Percentiles rank a stretch among this genome's conserved stretches.
phyloP scores from a whole-genome alignment of 176 grass and related monocot species.

The Musa itinerans region DNA sequence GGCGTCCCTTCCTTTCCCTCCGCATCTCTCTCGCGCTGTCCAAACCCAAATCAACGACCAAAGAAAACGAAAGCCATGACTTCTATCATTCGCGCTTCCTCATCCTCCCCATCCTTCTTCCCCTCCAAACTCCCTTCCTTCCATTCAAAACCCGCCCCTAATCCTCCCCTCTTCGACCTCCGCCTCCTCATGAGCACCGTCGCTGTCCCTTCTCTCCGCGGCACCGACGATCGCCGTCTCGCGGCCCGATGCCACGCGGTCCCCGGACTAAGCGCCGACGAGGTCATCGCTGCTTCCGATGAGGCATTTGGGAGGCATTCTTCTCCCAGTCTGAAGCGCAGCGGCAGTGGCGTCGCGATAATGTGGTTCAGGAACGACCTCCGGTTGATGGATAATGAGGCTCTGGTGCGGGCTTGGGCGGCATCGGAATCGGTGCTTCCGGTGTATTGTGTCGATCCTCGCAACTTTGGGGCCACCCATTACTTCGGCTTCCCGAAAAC shows the following conservation, averaged over 20 bases:
- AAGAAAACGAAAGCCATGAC: neutral
- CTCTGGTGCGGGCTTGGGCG: conserved; percentile 45
- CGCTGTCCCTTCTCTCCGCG: conserved; percentile 15
- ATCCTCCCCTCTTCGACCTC: conserved; percentile 19
- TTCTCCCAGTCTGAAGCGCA: conserved; percentile 31
- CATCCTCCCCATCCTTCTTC: conserved; percentile 6
- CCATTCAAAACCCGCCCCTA: neutral
- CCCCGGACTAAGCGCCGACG: conserved; percentile 38
- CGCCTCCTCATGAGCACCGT: neutral
- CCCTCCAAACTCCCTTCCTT: conserved; percentile 12
- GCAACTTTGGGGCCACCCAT: conserved; percentile 42
- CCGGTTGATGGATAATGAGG: conserved; percentile 66
- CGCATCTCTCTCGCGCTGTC: too few relatives aligned
- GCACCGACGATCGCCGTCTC: neutral
- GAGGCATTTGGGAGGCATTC: conserved; percentile 39
- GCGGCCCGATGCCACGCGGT: conserved; percentile 19
- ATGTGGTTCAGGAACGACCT: conserved; percentile 92
- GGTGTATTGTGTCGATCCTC: conserved; percentile 74
- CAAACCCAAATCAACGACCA: too few relatives aligned
- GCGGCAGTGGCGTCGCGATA: conserved; percentile 34
- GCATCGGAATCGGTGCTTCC: conserved; percentile 51
- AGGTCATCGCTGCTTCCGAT: conserved; percentile 26
- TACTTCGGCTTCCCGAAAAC: conserved; percentile 86
- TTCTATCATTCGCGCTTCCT: neutral
- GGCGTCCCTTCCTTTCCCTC: too few relatives aligned